phyloP scores from a whole-genome alignment of 129 eudicot genomes.

The Dittrichia graveolens region DNA sequence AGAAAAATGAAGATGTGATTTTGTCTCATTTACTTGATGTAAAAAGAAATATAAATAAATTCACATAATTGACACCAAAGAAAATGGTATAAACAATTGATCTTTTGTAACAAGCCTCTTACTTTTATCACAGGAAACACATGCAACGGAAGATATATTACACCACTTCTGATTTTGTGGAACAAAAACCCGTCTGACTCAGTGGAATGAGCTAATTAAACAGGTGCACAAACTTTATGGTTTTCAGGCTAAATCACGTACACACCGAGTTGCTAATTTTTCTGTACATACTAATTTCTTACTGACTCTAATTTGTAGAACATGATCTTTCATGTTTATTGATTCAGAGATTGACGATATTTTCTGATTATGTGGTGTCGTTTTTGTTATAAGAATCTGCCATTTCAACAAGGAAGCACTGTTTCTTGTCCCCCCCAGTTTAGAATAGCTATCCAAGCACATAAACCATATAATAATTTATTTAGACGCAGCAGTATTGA shows the following conservation, averaged over 20 bases:
- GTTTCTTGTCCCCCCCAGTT: too few relatives aligned
- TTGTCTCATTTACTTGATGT: too few relatives aligned
- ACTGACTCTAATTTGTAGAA: constrained; percentile 25
- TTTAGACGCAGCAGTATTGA: too few relatives aligned
- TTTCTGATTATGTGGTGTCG: constrained; percentile 20
- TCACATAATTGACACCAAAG: background rate
- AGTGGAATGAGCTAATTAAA: constrained; percentile 21
- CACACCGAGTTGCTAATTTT: constrained; percentile 24
- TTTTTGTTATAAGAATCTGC: background rate
- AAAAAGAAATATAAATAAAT: too few relatives aligned
- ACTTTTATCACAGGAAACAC: constrained; percentile 25
- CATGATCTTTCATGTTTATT: constrained; percentile 3
- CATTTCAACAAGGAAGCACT: background rate
- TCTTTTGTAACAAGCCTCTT: background rate
- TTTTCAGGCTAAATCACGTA: constrained; percentile 20
- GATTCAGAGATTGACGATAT: constrained; percentile 5
- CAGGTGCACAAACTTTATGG: constrained; percentile 22
- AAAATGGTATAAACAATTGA: background rate
- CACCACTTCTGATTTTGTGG: constrained; percentile 30
- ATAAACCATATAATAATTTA: too few relatives aligned
- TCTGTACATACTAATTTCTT: constrained; percentile 35
- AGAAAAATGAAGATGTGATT: too few relatives aligned
- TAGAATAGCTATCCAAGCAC: too few relatives aligned
- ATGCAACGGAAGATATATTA: constrained; percentile 25
- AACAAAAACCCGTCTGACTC: constrained; percentile 21